Evolutionary conservation across 441 rosid genomes (phyloP), one percentile per base, ranked within the genome.

Genomic region (Omphalea diandra): DNA sequence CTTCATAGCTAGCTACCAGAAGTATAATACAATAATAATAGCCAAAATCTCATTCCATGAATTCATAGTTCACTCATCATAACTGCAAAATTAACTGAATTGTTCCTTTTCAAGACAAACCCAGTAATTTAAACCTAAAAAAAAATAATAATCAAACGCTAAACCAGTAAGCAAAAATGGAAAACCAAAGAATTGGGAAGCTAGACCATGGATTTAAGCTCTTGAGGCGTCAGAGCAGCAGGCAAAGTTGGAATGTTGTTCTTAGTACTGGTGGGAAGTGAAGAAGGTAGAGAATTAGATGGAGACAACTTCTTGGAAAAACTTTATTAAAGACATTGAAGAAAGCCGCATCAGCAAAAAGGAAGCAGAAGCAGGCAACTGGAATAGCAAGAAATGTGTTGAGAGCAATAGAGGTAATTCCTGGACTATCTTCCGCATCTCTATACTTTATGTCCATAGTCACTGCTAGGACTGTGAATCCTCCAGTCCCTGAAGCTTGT

Each of bases 341-440:
- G 46, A 58, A 73, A 47, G 76, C 66, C 1, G 66, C 67, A 57
- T 71, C 76, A 49, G 55, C 71, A 49, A 73, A 73, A 1, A 66
- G 12, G 38, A 73, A 65, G 49, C 54, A 58, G 41, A 66, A 73
- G 26, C 71, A 66, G 27, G 60, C 67, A 36, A 73, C 61, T 5
- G 76, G 76, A 36, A 73, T 36, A 3, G 15, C 71, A 22, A 66
- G 26, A n/a, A 58, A 8, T 17, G 64, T 36, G 58, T 18, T 35
- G 4, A 73, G 24, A 9, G 71, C 31, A n/a, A 65, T 20, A 3
- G 11, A 57, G 9, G 61, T 27, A 11, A 40, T 18, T 36, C 53
- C 60, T 5, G 71, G 76, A 65, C 71, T 65, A 53, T 73, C 76
- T 47, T 73, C 60, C 47, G 60, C 71, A 35, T 58, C 59, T 24